Percentiles rank a stretch among this genome's conserved stretches.
Conservation (phyloP, 2,329 filamentous ascomycete genomes). For the Ophioceras dolichostomum region DNA sequence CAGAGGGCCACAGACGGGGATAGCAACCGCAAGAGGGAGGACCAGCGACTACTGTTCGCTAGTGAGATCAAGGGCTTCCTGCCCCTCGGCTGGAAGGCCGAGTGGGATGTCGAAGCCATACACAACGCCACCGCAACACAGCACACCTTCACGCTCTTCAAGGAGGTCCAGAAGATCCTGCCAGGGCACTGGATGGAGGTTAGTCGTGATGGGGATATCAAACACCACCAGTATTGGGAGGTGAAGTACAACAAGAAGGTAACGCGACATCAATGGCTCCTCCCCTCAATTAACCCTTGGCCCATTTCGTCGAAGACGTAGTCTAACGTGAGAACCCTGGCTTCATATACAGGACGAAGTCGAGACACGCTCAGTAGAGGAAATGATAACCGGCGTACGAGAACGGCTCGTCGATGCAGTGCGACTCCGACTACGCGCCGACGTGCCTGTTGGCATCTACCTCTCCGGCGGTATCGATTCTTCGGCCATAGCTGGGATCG, state of each 20-base stretch:
- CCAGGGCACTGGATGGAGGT: constrained; percentile 31
- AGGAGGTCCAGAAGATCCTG: constrained; percentile 28
- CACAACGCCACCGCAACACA: constrained; percentile 27
- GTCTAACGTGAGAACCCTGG: neutral
- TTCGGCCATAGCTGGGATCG: constrained; percentile 42
- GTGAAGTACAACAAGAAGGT: constrained; percentile 39
- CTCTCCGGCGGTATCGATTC: constrained; percentile 46
- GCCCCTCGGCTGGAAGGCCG: constrained; percentile 34
- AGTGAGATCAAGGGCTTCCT: constrained; percentile 42
- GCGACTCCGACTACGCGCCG: constrained; percentile 38
- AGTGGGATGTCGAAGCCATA: constrained; percentile 38
- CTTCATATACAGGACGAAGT: constrained; percentile 6
- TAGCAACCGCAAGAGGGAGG: no score
- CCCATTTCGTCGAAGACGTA: neutral
- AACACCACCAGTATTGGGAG: constrained; percentile 38
- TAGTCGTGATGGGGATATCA: constrained; percentile 19
- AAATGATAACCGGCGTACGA: constrained; percentile 37
- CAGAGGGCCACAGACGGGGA: neutral
- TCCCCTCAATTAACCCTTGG: no score
- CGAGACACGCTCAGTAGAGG: constrained; percentile 31
- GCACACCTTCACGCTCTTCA: constrained; percentile 35
- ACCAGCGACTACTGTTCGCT: constrained; percentile 28
- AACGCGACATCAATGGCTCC: no score
- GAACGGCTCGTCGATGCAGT: constrained; percentile 37
- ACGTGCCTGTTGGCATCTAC: constrained; percentile 45